phyloP scores from a whole-genome alignment of 768 basidiomycete genomes.

The Tulasnella sp. region DNA sequence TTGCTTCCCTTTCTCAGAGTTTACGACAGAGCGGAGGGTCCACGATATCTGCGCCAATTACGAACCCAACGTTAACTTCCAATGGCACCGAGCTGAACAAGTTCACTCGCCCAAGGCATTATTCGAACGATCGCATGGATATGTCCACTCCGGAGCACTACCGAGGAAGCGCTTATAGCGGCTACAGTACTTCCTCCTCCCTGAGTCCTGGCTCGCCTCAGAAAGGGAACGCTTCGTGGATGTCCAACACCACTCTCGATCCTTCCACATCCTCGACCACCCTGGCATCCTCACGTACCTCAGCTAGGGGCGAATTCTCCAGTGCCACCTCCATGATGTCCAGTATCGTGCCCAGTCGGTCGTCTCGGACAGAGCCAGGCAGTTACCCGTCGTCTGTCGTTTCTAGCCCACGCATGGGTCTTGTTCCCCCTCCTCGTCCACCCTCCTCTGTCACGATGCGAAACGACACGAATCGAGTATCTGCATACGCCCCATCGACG shows the following conservation, averaged over 20 bases:
- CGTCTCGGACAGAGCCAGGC: neutral
- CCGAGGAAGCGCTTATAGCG: neutral
- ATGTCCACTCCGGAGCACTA: constrained; percentile 5
- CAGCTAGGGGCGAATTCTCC: neutral
- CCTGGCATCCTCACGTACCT: neutral
- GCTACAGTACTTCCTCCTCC: constrained; percentile 1
- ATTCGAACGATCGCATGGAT: neutral
- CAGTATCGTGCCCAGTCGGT: neutral
- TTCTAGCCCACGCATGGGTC: neutral
- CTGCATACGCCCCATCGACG: constrained; percentile 27
- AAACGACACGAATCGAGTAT: constrained; percentile 34
- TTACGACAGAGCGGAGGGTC: constrained; percentile 31
- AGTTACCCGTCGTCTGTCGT: neutral
- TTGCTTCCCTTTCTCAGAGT: constrained; percentile 43
- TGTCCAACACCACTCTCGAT: constrained; percentile 6
- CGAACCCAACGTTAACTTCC: constrained; percentile 64
- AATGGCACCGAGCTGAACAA: constrained; percentile 62
- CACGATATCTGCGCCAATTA: constrained; percentile 67
- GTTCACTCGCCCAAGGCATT: constrained; percentile 27
- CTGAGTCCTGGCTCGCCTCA: neutral
- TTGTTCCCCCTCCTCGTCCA: neutral
- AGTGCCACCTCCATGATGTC: neutral
- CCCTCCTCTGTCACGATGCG: constrained; percentile 22
- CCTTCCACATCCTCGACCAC: constrained; percentile 14
- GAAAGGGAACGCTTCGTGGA: constrained; percentile 20